Evolutionary conservation across 1,284 basidiomycete species (phyloP), one percentile per base, ranked within the genome.

Genomic region (Cryptococcus depauperatus): DNA sequence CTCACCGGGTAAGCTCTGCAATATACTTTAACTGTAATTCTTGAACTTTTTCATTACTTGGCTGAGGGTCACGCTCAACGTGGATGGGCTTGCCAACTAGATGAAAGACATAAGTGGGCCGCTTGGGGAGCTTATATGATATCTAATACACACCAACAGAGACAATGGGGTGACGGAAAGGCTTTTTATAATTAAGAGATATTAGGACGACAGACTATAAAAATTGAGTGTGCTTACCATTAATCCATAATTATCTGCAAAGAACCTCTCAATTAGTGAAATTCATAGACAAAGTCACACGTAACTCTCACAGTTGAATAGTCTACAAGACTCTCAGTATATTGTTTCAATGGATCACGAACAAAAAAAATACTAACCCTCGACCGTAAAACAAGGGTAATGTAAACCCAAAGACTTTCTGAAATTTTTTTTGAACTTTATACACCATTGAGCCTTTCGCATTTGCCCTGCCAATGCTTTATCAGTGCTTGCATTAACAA

Each of bases 321-420:
- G 70, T 4, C 66, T 67, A 37, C 9, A n/a, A 10, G 37, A 19
- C 10, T 8, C 8, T 21, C 27, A 2, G 22, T 41, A 29, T 37
- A 51, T 16, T 38, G 8, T 3, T 14, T 37, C 13, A 19, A 21
- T 23, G 18, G 9, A 33, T 5, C 14, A 37, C 19, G 22, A 27
- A 2, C 21, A 41, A 35, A 6, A 35, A 8, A n/a, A n/a, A n/a
- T n/a, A 57, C 64, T 61, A 50, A 66, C 62, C 89, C 88, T 54
- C 89, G 75, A 3, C 91, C 91, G 68, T 93, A 89, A 70, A 96
- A 93, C 34, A 93, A 69, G 19, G 93, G 93, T n/a, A 98, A 72
- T 0, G 93, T 99, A 64, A 97, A 99, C 0, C 93, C 95, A 61
- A 97, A 96, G 32, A 87, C 68, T 40, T 76, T 78, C 68, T 96